phyloP scores from a whole-genome alignment of 257 asterid genomes.

The Fraxinus americana region DNA sequence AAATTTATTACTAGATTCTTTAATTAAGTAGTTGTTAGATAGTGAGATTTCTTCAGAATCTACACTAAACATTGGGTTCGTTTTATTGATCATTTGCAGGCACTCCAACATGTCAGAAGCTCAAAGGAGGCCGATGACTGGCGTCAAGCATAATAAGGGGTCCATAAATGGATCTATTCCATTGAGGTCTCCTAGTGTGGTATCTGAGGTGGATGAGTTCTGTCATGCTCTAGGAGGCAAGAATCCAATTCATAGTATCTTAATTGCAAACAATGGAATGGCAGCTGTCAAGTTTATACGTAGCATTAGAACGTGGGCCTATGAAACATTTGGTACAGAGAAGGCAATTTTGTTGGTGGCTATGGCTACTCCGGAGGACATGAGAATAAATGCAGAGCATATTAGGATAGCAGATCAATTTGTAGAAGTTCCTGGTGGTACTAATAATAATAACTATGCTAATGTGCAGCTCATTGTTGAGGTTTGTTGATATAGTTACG shows the following conservation, averaged over 20 bases:
- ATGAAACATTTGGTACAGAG: constrained; percentile 94
- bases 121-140: constrained; percentile 61
- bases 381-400: constrained; percentile 99
- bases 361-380: constrained; percentile 99
- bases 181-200: constrained; percentile 59
- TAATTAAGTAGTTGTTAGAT: not conserved
- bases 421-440: constrained; percentile 99
- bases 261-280: constrained; percentile 98
- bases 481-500: constrained; percentile 50
- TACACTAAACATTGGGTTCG: not conserved
- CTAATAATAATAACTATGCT: constrained; percentile 96
- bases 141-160: constrained; percentile 47
- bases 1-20: constrained; percentile 11
- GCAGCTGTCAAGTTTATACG: constrained; percentile 99
- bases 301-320: constrained; percentile 96
- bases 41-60: constrained; percentile 9
- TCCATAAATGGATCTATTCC: constrained; percentile 55
- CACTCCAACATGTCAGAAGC: constrained; percentile 81
- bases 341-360: constrained; percentile 96
- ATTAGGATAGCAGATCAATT: constrained; percentile 98
- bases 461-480: constrained; percentile 98
- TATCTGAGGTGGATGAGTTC: constrained; percentile 73
- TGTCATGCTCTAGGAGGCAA: constrained; percentile 83
- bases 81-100: constrained; percentile 41
- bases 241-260: constrained; percentile 82